These are phyloP conservation scores for Fusarium xylarioides DNA, from an alignment of 2,329 filamentous ascomycete species.

Conservation along the genomic window DNA sequence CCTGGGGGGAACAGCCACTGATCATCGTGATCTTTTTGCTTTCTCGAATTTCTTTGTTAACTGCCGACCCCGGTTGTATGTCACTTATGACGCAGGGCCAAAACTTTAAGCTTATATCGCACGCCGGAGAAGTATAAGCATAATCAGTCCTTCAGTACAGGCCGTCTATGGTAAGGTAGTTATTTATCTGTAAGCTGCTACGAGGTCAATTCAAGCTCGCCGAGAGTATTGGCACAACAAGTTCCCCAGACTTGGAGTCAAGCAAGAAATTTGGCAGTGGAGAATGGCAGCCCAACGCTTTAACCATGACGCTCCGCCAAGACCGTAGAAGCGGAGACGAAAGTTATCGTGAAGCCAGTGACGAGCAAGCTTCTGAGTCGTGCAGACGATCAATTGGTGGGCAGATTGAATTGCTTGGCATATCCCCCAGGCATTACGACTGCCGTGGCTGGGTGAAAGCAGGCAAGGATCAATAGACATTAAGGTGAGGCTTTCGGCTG, in stretches of 20 bases:
- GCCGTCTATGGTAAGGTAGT: too few relatives aligned
- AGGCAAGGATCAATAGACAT: neutral
- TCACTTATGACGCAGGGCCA: neutral
- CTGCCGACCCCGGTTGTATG: constrained; percentile 1
- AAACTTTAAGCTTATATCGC: neutral
- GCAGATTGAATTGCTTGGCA: constrained; percentile 10
- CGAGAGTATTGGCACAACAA: neutral
- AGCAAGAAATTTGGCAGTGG: constrained; percentile 14
- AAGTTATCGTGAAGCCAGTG: neutral
- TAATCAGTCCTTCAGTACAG: neutral
- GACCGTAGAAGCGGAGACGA: constrained; percentile 1
- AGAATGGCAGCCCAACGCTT: neutral
- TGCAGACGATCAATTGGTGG: constrained; percentile 18
- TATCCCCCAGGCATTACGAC: constrained; percentile 18
- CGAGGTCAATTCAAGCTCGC: neutral
- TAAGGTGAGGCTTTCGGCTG: constrained; percentile 23
- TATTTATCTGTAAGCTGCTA: too few relatives aligned
- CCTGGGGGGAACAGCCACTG: constrained; percentile 15
- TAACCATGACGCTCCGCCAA: constrained; percentile 34
- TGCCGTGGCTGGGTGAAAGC: constrained; percentile 24
- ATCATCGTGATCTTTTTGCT: constrained; percentile 7
- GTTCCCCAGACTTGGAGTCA: constrained; percentile 6
- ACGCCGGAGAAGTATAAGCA: constrained; percentile 8
- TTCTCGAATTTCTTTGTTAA: neutral
- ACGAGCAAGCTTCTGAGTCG: constrained; percentile 4